Evolutionary conservation across 306 rosid species (phyloP), one percentile per base, ranked within the genome.

Genomic region (Myrica gale): DNA sequence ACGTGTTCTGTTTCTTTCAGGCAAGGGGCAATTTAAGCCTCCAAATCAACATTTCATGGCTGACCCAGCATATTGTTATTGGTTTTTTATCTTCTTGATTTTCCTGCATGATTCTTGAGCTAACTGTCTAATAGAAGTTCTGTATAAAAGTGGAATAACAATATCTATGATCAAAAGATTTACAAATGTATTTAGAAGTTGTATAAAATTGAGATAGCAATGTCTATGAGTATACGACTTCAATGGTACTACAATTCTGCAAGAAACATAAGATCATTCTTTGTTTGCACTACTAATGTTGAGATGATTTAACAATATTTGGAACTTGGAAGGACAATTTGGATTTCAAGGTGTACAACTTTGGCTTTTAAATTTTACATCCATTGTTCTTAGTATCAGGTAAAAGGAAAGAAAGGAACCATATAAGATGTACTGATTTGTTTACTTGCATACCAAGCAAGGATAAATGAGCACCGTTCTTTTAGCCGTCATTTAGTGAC

Each of bases 21-120:
- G 37, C 37, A 32, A 32, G 37, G 37, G 37, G 37, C 47, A 39
- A 9, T 39, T 63, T 17, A 63, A 61, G 69, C 21, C 6, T 10
- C 5, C 32, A 63, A 63, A 62, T 32, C 68, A 37, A 3, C 3
- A 7, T 63, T 63, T 15, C 41, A 6, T 63, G 69, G n/a, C 13
- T 16, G 39, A 63, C 41, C 45, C 16, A 15, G 19, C 69, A 63
- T 39, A 63, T 15, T 39, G 41, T 62, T 62, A 5, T 62, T 62
- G 4, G 19, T 15, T 37, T 16, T 6, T 39, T 16, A 63, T 63
- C 45, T 63, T 63, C 13, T 39, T 63, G 32, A 39, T 15, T 63
- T 63, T 62, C 5, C 68, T 62, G 68, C 68, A 62, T 62, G 68
- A 46, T 37, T 39, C 19, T 62, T 62, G 68, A 32, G 17, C 20